A percentile compares a stretch with the other conserved stretches of the same genome.
Evolutionary conservation across 495 filamentous ascomycete species (phyloP).

Genomic region (Daldinia loculata): DNA sequence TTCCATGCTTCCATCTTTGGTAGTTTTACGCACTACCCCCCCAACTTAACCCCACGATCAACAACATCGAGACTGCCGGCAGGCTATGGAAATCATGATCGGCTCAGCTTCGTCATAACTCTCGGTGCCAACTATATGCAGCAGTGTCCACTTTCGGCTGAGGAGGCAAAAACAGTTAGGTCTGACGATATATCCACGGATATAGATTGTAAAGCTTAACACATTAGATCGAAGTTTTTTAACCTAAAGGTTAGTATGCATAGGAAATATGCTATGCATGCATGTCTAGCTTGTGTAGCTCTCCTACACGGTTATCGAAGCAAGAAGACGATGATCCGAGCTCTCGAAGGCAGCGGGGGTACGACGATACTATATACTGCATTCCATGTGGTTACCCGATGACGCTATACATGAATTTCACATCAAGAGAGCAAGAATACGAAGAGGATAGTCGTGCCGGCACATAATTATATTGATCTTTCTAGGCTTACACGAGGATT

Average conservation of each 20-base stretch:
- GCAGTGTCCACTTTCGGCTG: conserved; percentile 2
- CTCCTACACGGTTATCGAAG: conserved; percentile 18
- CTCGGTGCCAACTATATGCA: conserved; percentile 9
- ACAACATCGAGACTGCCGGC: conserved; percentile 6
- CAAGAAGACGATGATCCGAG: conserved; percentile 13
- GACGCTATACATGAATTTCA: conserved; percentile 30
- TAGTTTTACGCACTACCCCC: conserved; percentile 17
- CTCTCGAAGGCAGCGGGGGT: conserved; percentile 8
- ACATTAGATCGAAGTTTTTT: conserved; percentile 1
- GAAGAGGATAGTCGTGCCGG: conserved; percentile 16
- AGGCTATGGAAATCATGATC: conserved; percentile 23
- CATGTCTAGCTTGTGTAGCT: conserved; percentile 12
- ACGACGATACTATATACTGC: conserved; percentile 28
- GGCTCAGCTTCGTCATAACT: conserved; percentile 14
- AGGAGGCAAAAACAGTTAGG: conserved; percentile 3
- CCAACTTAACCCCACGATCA: conserved; percentile 27
- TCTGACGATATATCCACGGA: conserved; percentile 6
- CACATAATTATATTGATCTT: conserved; percentile 4
- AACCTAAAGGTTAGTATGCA: conserved; percentile 18
- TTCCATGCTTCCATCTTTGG: conserved; percentile 1
- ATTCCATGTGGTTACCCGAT: conserved; percentile 12
- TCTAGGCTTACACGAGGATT: conserved; percentile 8
- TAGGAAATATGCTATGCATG: conserved; percentile 23
- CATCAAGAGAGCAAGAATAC: background rate
- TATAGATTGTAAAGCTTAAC: conserved; percentile 1